Base-by-base conservation (phyloP, 768 basidiomycete species). In the Pholiota conissans region DNA sequence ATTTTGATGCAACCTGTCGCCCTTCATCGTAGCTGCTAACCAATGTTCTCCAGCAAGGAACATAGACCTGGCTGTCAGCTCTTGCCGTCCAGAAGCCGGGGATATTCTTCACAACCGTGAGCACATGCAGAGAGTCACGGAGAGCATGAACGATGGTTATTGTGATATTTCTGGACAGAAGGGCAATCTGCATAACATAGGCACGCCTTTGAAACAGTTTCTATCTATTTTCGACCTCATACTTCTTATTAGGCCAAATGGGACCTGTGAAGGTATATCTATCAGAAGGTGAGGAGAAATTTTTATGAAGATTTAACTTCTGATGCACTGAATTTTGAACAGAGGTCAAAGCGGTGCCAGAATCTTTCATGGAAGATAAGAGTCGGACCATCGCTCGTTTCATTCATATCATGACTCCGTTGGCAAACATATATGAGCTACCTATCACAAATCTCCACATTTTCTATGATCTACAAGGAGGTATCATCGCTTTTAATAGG, bases 401-500 rank as follows among this genome's bases (percentile, higher is more conserved):
- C 68, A 82, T 92, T 22, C 76, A 84, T 51, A 73, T 95, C 34
- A 76, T 95, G 52, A 72, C 73, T 0, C 84, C 86, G 0, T 78
- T 98, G 18, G 80, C 84, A 3, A 69, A 77, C 28, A 77, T 95
- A 14, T 98, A 93, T 70, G 79, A 80, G 61, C 81, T 98, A 32
- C 86, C 93, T 1, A 72, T 85, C 26, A 73, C 81, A 0, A 89
- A 88, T 46, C 64, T 97, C 57, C 92, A 96, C 64, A 81, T 99
- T 5, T 98, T 98, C 70, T 89, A 86, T 71, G 95, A 98, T 67
- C 68, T 79, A 20, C 74, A 76, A 4, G 95, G 96, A 1, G 87
- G 86, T 1, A 73, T 91, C 11, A 96, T 98, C 54, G 97, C 95
- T 1, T 98, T 99, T 78, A 99, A 98, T 69, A 79, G 94, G 26